These are phyloP conservation scores for Nicotiana sylvestris DNA, from an alignment of 257 asterid species.

Conservation along the genomic window DNA sequence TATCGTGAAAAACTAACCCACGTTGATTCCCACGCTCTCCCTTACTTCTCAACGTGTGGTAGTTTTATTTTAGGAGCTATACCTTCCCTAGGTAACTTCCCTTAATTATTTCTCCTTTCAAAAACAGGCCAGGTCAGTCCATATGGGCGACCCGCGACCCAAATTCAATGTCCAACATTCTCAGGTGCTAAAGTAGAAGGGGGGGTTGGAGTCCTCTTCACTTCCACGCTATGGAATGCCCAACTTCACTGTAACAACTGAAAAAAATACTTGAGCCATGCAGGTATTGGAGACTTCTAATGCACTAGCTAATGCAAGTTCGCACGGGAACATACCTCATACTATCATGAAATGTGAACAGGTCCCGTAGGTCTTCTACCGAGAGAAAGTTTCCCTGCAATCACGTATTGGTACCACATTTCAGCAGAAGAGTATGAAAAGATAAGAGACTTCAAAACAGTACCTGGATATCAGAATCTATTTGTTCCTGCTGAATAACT, in stretches of 20 bases:
- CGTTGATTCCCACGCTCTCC: no score
- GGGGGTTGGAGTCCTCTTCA: not conserved
- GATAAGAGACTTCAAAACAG: slow-evolving; percentile 2
- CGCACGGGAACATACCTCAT: slow-evolving; percentile 48
- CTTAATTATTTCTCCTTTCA: no score
- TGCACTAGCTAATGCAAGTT: slow-evolving; percentile 11
- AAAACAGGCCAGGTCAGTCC: no score
- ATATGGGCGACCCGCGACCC: no score
- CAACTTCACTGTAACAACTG: not conserved
- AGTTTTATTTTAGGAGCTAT: no score
- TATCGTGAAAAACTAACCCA: no score
- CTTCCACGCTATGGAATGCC: not conserved
- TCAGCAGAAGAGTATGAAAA: slow-evolving; percentile 7
- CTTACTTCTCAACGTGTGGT: no score
- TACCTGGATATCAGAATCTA: slow-evolving; percentile 61
- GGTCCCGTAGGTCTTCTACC: slow-evolving; percentile 86
- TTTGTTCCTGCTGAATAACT: slow-evolving; percentile 84
- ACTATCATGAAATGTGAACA: slow-evolving; percentile 73
- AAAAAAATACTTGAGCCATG: not conserved
- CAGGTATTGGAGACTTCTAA: not conserved
- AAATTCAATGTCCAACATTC: no score
- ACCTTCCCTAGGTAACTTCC: no score
- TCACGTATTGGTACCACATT: slow-evolving; percentile 16
- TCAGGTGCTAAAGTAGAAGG: not conserved
- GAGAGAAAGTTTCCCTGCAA: slow-evolving; percentile 84